Base-by-base conservation (phyloP, 768 basidiomycete species). In the Vishniacozyma victoriae region DNA sequence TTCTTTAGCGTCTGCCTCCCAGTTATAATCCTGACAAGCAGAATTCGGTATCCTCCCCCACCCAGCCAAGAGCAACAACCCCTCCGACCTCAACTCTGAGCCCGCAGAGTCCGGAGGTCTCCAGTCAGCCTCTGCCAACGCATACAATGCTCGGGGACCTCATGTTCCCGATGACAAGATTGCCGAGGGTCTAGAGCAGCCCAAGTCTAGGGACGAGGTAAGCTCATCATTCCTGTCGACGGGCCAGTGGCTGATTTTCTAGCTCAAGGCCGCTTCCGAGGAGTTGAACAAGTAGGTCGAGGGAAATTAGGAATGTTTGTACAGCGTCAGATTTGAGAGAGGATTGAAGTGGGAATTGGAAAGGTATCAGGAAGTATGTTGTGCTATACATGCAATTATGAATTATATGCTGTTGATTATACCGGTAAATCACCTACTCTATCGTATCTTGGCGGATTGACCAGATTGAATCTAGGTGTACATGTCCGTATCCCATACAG, bases 11-110 rank as follows among this genome's bases (percentile, higher is more conserved):
- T n/a, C 29, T 9, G 9, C 29, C 29, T 33, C 29, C 29, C 29
- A 15, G 6, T 9, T 25, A 3, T 19, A 44, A 48, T 19, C 16
- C 48, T 49, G 19, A 49, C 48, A 33, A 33, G 29, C 29, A 33
- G 29, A 33, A 33, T 72, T 72, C 62, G 59, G 54, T 40, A 72
- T 70, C 64, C 70, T 66, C 41, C 70, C 70, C 27, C 70, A 72
- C 50, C 70, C 70, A 24, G 70, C 70, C 26, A 72, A 66, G 54
- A 64, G 60, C 48, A 72, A 72, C 47, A 64, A 72, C 57, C 70
- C 70, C 3, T 37, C 70, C 23, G 69, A 71, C 48, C 60, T 71
- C 11, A 50, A 53, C 27, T 57, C 54, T 19, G 68, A 70, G 45
- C 69, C 69, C 3, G 59, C 49, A 13, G 44, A 51, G 25, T 55